These are phyloP conservation scores for Pythium dissimile DNA, from an alignment of 352 stramenopile species.

Conservation along the genomic window DNA sequence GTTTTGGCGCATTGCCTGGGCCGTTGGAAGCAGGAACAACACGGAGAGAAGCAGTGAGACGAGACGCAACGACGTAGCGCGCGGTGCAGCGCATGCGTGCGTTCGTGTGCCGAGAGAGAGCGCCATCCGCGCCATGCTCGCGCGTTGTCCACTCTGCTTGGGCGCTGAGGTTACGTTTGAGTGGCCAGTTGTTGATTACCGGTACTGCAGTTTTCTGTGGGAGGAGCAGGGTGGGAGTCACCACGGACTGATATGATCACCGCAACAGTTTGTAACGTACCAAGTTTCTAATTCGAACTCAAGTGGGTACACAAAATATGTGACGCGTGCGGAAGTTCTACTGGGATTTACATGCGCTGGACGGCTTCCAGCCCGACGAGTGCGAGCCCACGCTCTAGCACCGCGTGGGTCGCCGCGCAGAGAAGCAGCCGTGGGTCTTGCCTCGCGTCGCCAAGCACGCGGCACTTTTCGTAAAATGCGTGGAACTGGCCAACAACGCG, in stretches of 20 bases:
- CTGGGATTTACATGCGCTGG: slow-evolving; percentile 60
- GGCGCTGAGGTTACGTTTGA: no score
- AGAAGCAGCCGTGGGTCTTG: slow-evolving; percentile 69
- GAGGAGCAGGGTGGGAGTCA: no score
- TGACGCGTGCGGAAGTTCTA: slow-evolving; percentile 1
- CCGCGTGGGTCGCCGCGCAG: slow-evolving; percentile 67
- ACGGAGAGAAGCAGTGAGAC: slow-evolving; percentile 9
- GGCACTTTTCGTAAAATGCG: slow-evolving; percentile 79
- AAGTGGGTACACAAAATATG: slow-evolving; percentile 1
- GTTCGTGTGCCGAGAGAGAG: background rate
- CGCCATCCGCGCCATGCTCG: background rate
- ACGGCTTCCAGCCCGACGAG: slow-evolving; percentile 67
- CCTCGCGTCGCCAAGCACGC: slow-evolving; percentile 56
- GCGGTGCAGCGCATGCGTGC: background rate
- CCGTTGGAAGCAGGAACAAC: slow-evolving; percentile 5
- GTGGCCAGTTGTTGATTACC: slow-evolving; percentile 3
- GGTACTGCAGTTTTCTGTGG: no score
- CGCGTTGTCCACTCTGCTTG: no score
- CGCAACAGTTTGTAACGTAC: background rate
- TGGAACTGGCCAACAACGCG: slow-evolving; percentile 76
- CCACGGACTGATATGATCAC: no score
- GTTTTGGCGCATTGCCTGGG: slow-evolving; percentile 66
- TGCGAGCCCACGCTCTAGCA: slow-evolving; percentile 61
- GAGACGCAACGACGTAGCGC: background rate
- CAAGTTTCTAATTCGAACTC: no score